A percentile compares a stretch with the other conserved stretches of the same genome.
phyloP scores from a whole-genome alignment of 169 alveolate species.

The Plasmodium coatneyi region DNA sequence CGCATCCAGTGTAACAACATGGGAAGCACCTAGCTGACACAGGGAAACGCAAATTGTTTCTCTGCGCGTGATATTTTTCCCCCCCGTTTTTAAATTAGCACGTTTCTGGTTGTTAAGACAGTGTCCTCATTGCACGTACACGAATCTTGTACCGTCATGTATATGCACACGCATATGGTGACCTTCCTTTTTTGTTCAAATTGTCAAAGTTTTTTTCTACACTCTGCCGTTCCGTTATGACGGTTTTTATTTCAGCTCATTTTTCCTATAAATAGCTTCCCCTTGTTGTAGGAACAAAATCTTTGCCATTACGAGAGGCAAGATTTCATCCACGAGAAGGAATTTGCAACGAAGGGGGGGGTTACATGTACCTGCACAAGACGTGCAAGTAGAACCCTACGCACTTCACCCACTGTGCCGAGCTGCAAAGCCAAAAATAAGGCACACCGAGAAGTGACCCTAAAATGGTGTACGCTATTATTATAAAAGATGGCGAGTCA shows the following conservation, averaged over 20 bases:
- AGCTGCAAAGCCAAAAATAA: not conserved
- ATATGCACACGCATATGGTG: not conserved
- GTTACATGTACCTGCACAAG: not conserved
- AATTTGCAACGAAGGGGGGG: not conserved
- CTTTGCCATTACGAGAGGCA: not conserved
- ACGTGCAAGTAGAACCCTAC: not conserved
- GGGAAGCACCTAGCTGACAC: not conserved
- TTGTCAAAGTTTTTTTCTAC: not conserved
- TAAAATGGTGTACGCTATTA: constrained; percentile 71
- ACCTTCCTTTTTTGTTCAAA: not conserved
- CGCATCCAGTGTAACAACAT: not conserved
- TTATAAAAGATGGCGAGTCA: constrained; percentile 11
- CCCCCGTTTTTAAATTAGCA: not conserved
- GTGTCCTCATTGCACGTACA: not conserved
- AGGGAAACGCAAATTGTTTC: not conserved
- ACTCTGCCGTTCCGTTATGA: not conserved
- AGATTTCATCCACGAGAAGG: not conserved
- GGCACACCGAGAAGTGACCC: not conserved
- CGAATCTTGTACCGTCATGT: not conserved
- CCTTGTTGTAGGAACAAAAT: not conserved
- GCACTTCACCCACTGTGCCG: not conserved
- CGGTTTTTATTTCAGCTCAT: not conserved
- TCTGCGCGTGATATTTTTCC: not conserved
- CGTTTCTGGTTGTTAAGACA: not conserved
- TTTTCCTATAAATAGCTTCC: not conserved